A percentile compares a stretch with the other conserved stretches of the same genome.
These are phyloP conservation scores for Skeletonema menzelii DNA, from an alignment of 108 stramenopile genomes.

Conservation along the genomic window DNA sequence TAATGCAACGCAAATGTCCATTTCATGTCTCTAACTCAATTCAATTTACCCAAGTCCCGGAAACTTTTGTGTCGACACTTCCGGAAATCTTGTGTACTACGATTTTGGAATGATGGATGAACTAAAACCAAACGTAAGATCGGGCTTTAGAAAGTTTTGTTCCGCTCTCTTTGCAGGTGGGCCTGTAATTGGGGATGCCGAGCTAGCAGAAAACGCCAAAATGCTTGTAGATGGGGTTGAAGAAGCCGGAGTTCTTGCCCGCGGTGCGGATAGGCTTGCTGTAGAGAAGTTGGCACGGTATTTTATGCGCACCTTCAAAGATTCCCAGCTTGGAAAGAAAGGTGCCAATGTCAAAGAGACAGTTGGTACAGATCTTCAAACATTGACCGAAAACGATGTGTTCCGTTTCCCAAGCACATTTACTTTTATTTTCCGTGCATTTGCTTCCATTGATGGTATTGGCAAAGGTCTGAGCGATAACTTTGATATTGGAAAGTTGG, in stretches of 20 bases:
- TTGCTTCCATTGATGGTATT: conserved; percentile 96
- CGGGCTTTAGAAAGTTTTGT: conserved; percentile 87
- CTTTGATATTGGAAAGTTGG: conserved; percentile 92
- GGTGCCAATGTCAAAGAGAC: conserved; percentile 82
- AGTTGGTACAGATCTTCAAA: conserved; percentile 82
- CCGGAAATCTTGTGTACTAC: conserved; percentile 91
- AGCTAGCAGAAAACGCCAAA: conserved; percentile 86
- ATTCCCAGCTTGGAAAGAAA: conserved; percentile 84
- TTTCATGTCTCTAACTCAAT: neutral
- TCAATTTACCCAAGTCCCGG: conserved; percentile 4
- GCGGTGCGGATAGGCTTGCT: conserved; percentile 92
- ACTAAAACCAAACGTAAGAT: conserved; percentile 80
- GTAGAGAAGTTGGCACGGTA: conserved; percentile 94
- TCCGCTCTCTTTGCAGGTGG: conserved; percentile 88
- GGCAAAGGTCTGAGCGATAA: conserved; percentile 90
- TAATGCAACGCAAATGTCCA: neutral
- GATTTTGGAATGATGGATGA: conserved; percentile 99
- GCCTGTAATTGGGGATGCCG: conserved; percentile 70
- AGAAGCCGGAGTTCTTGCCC: conserved; percentile 90
- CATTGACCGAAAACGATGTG: conserved; percentile 82
- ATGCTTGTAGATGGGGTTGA: conserved; percentile 94
- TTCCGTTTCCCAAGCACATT: conserved; percentile 96
- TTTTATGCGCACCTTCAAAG: conserved; percentile 94
- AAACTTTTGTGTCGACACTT: conserved; percentile 82
- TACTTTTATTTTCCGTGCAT: conserved; percentile 96